Evolutionary conservation across 2,329 filamentous ascomycete species (phyloP).

Genomic region (Colletotrichum eremochloae): DNA sequence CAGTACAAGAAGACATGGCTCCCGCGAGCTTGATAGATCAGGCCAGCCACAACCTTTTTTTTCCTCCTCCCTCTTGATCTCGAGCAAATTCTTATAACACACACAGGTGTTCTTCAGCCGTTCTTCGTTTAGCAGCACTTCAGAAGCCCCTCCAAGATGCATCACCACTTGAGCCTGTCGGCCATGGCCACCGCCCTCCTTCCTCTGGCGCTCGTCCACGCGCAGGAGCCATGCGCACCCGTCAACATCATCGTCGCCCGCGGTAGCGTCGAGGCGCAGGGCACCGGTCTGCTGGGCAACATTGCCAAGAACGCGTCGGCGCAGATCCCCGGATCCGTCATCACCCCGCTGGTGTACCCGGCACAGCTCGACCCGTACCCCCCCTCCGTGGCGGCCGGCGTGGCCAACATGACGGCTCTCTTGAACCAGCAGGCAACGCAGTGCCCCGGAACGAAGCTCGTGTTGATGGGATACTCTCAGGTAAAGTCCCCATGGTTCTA

Average conservation of each 20-base stretch:
- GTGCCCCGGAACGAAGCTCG: slow-evolving; percentile 56
- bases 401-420: slow-evolving; percentile 48
- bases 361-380: slow-evolving; percentile 53
- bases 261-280: slow-evolving; percentile 53
- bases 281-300: slow-evolving; percentile 52
- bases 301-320: slow-evolving; percentile 51
- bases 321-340: slow-evolving; percentile 51
- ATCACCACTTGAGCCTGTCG: slow-evolving; percentile 23
- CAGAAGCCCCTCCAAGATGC: slow-evolving; percentile 9
- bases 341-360: slow-evolving; percentile 56
- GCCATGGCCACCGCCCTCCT: slow-evolving; percentile 30
- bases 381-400: slow-evolving; percentile 53
- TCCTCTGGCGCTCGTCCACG: slow-evolving; percentile 24
- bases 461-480: slow-evolving; percentile 59
- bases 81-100: neutral
- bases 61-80: no score
- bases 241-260: slow-evolving; percentile 58
- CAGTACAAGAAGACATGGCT: slow-evolving; percentile 33
- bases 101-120: neutral
- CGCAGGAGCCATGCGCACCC: slow-evolving; percentile 23
- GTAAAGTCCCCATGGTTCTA: slow-evolving; percentile 37
- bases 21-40: neutral
- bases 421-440: slow-evolving; percentile 50
- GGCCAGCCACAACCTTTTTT: neutral
- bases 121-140: neutral